Base-by-base conservation (phyloP, 1,139 yeast species). In the Blastobotrys elegans region DNA sequence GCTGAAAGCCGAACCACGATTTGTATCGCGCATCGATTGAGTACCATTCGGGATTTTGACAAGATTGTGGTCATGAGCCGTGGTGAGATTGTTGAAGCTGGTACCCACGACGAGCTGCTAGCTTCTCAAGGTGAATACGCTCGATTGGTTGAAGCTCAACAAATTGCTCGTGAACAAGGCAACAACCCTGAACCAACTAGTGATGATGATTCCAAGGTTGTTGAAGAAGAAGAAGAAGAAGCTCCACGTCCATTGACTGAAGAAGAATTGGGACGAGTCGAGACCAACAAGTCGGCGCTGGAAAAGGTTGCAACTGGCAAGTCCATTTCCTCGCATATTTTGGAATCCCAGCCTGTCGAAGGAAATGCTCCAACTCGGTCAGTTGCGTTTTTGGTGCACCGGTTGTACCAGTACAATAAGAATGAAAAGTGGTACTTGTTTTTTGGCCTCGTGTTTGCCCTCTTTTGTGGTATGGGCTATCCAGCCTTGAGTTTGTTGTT, bases 1-100 rank as follows among this genome's bases (percentile, higher is more conserved):
- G 79, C 89, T 78, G 72, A 74, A 50, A 71, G 76, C 42, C 75
- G 82, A 44, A 84, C 94, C 1, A 84, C 89, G 2, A 82, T 84
- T 42, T 81, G 86, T 14, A 82, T 85, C 62, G 92, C 94, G 2
- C 94, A 84, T 64, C 74, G 92, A 54, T 66, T 85, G 50, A 80
- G 89, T 6, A 84, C 94, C 2, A 84, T 85, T 50, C 79, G 75
- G 58, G 70, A 69, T 46, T 75, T 75, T 10, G 69, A 71, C 55
- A 62, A 65, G 48, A 70, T 71, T 49, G 71, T 71, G 13, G 75
- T 71, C 35, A 70, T 71, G 73, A 56, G 65, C 29, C 59, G 59
- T 47, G 75, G 75, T 14, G 57, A 54, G 27, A 68, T 72, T 46
- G 56, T 69, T n/a, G 76, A 71, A 52, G 64, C 64, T 52, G 76